These are phyloP conservation scores for Claviceps fusiformis DNA, from an alignment of 2,329 filamentous ascomycete species.

Conservation along the genomic window DNA sequence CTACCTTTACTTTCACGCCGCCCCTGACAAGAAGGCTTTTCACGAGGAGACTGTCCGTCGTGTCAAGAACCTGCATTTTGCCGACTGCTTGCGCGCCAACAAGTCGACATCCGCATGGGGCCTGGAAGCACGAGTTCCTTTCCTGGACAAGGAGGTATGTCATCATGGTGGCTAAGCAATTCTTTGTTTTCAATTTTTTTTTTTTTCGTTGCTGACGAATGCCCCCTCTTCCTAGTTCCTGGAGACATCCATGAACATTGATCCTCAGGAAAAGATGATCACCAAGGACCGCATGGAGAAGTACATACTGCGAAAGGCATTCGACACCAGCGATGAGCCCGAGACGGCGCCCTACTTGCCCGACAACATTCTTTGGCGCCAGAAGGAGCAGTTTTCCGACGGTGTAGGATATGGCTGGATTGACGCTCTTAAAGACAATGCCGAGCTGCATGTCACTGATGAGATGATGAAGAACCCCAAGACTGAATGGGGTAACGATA, in stretches of 20 bases:
- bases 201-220: not conserved
- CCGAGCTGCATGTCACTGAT: slow-evolving; percentile 78
- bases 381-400: slow-evolving; percentile 99
- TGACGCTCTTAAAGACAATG: slow-evolving; percentile 89
- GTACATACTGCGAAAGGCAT: slow-evolving; percentile 95
- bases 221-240: slow-evolving; percentile 49
- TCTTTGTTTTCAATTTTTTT: too few species aligned
- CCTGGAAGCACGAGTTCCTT: slow-evolving; percentile 92
- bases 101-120: slow-evolving; percentile 98
- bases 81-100: slow-evolving; percentile 97
- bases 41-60: slow-evolving; percentile 89
- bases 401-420: slow-evolving; percentile 99
- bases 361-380: slow-evolving; percentile 88
- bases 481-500: slow-evolving; percentile 83
- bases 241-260: slow-evolving; percentile 82
- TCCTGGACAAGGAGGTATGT: slow-evolving; percentile 77
- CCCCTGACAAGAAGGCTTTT: slow-evolving; percentile 82
- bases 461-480: slow-evolving; percentile 99
- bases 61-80: slow-evolving; percentile 89
- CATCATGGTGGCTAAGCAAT: too few species aligned
- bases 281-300: slow-evolving; percentile 83
- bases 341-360: slow-evolving; percentile 77
- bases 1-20: slow-evolving; percentile 96
- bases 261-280: slow-evolving; percentile 93
- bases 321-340: slow-evolving; percentile 83